phyloP scores from a whole-genome alignment of 495 filamentous ascomycete genomes.

The Zalerion maritima region DNA sequence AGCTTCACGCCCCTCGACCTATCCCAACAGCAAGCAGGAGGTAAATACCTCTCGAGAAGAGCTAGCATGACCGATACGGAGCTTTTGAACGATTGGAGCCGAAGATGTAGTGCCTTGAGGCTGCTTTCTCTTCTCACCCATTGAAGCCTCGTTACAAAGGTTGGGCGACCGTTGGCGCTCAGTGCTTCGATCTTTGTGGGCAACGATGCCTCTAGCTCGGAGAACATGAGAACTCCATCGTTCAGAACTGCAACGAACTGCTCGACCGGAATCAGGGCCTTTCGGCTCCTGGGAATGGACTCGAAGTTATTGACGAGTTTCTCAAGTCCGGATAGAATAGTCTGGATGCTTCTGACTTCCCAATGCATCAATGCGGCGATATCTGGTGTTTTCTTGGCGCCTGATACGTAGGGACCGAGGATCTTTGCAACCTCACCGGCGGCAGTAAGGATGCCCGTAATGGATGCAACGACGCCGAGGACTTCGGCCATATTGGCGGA shows the following conservation, averaged over 20 bases:
- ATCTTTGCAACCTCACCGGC: conserved; percentile 7
- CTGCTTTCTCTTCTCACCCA: conserved; percentile 10
- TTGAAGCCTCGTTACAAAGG: conserved; percentile 4
- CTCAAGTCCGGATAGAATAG: conserved; percentile 8
- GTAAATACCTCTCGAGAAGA: conserved; percentile 12
- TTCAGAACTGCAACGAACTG: conserved; percentile 11
- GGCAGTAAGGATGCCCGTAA: conserved; percentile 10
- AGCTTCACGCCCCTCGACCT: too few species aligned
- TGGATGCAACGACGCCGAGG: conserved; percentile 10
- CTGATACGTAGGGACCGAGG: conserved; percentile 8
- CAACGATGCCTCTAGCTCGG: conserved; percentile 10
- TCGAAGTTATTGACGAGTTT: conserved; percentile 4
- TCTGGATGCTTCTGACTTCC: conserved; percentile 5
- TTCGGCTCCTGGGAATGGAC: conserved; percentile 1
- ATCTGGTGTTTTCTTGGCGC: conserved; percentile 7
- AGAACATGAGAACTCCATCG: conserved; percentile 14
- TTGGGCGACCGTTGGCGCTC: background rate
- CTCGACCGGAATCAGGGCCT: conserved; percentile 9
- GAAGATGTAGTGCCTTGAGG: conserved; percentile 2
- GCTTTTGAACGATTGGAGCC: conserved; percentile 11
- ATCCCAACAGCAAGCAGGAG: conserved; percentile 4
- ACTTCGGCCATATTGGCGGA: too few species aligned
- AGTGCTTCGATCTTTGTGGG: background rate
- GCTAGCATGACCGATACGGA: conserved; percentile 7
- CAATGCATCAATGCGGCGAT: conserved; percentile 8